These are phyloP conservation scores for Pontederia paniculata DNA, from an alignment of 176 grass and related monocot genomes.

Conservation along the genomic window DNA sequence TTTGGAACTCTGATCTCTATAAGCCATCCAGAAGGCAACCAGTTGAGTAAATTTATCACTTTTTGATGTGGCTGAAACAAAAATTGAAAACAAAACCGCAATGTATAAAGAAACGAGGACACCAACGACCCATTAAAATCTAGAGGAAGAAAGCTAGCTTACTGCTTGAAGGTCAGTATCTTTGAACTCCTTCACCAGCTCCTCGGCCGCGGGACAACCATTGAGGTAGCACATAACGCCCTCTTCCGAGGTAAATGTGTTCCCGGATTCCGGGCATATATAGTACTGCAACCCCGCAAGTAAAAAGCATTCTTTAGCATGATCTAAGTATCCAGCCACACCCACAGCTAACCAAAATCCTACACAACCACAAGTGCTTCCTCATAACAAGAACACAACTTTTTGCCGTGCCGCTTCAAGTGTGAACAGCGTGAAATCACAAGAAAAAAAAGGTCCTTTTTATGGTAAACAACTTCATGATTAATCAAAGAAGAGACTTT, in stretches of 20 bases:
- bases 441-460: too few relatives aligned
- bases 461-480: too few relatives aligned
- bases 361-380: too few relatives aligned
- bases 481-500: too few relatives aligned
- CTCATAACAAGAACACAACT: too few relatives aligned
- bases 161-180: background rate
- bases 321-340: too few relatives aligned
- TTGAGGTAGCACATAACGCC: background rate
- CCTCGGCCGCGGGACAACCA: background rate
- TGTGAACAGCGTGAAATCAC: too few relatives aligned
- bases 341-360: too few relatives aligned
- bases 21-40: slow-evolving; percentile 6
- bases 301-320: too few relatives aligned
- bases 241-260: slow-evolving; percentile 4
- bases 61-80: background rate
- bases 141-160: background rate
- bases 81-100: background rate
- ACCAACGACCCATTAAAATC: background rate
- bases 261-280: background rate
- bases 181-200: background rate
- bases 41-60: too few relatives aligned
- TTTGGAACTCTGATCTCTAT: slow-evolving; percentile 3
- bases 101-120: too few relatives aligned
- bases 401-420: too few relatives aligned
- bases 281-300: slow-evolving; percentile 11